Evolutionary conservation across 306 rosid species (phyloP).

Genomic region (Malus sieversii): DNA sequence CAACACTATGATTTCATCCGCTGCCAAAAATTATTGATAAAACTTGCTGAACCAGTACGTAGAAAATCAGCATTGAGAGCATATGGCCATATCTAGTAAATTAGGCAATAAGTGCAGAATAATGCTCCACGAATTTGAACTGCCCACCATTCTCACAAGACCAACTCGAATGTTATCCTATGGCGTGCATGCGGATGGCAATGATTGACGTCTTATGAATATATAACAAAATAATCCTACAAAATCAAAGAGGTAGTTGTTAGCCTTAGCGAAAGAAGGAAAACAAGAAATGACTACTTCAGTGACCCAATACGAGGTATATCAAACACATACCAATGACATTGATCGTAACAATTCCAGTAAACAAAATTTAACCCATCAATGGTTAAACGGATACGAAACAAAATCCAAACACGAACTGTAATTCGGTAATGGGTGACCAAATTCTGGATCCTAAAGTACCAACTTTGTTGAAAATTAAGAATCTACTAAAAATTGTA

Average conservation of each 20-base stretch:
- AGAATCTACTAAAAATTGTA: neutral
- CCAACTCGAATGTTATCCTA: constrained; percentile 1
- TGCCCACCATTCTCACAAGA: neutral
- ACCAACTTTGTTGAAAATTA: neutral
- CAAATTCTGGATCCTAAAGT: neutral
- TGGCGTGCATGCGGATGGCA: neutral
- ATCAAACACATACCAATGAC: neutral
- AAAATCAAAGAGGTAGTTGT: neutral
- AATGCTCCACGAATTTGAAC: neutral
- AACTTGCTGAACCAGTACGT: neutral
- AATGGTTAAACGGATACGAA: neutral
- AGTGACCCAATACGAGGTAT: neutral
- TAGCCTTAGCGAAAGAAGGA: neutral
- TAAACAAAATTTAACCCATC: neutral
- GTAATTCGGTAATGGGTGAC: neutral
- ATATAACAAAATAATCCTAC: neutral
- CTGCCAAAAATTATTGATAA: neutral
- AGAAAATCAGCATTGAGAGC: neutral
- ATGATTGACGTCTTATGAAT: neutral
- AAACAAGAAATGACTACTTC: neutral
- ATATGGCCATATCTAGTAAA: constrained; percentile 18
- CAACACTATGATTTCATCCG: neutral
- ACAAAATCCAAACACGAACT: neutral
- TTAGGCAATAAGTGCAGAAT: constrained; percentile 17
- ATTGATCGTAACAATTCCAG: neutral